A percentile compares a stretch with the other conserved stretches of the same genome.
phyloP scores from a whole-genome alignment of 1,284 basidiomycete genomes.

The Fomitopsis betulina region DNA sequence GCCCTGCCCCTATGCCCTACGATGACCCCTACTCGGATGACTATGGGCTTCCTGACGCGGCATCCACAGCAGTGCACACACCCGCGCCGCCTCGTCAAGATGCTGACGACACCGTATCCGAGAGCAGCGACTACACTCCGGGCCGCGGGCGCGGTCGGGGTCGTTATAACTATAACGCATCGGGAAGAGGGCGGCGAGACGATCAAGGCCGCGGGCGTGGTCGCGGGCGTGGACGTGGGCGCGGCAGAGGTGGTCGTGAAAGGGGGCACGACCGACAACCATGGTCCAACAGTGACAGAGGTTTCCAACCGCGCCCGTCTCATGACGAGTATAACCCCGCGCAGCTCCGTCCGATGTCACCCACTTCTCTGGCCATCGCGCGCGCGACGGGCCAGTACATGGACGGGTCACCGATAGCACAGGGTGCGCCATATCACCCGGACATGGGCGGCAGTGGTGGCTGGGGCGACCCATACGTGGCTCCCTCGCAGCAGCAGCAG shows the following conservation, averaged over 20 bases:
- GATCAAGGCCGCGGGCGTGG: conserved; percentile 16
- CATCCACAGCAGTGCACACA: neutral
- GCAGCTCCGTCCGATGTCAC: conserved; percentile 33
- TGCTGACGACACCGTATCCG: neutral
- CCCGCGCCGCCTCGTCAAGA: neutral
- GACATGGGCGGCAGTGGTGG: conserved; percentile 8
- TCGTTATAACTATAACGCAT: neutral
- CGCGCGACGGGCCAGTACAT: conserved; percentile 39
- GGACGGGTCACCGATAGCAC: conserved; percentile 18
- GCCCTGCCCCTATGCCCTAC: conserved; percentile 64
- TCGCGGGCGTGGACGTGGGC: conserved; percentile 25
- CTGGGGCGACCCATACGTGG: conserved; percentile 19
- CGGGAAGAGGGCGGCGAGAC: conserved; percentile 11
- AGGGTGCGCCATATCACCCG: conserved; percentile 11
- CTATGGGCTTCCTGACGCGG: conserved; percentile 21
- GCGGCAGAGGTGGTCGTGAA: conserved; percentile 31
- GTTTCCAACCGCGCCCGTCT: conserved; percentile 6
- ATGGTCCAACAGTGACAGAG: conserved; percentile 8
- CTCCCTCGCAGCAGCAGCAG: conserved; percentile 12
- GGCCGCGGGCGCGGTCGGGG: conserved; percentile 23
- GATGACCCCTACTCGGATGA: conserved; percentile 72
- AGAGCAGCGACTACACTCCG: conserved; percentile 2
- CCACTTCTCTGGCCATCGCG: conserved; percentile 44
- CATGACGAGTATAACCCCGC: conserved; percentile 29
- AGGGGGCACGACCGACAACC: conserved; percentile 24